A percentile compares a stretch with the other conserved stretches of the same genome.
phyloP scores from a whole-genome alignment of 495 filamentous ascomycete genomes.

The Hypoxylon trugodes region DNA sequence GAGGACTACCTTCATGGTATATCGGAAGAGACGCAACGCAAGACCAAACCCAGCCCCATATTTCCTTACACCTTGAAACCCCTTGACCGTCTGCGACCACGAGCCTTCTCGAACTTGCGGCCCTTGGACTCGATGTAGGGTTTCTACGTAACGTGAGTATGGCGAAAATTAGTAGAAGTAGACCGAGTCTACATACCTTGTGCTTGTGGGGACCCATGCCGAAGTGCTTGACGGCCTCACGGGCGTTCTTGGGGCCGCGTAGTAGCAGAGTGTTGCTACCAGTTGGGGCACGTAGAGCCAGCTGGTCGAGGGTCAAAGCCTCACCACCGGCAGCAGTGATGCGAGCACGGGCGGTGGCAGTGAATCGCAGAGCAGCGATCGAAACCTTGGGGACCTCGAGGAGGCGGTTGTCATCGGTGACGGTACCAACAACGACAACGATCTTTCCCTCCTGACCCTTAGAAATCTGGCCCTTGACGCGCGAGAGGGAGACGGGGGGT shows the following conservation, averaged over 20 bases:
- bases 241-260: slow-evolving; percentile 93
- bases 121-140: slow-evolving; percentile 98
- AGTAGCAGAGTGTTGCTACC: slow-evolving; percentile 94
- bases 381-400: slow-evolving; percentile 87
- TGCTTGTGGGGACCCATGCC: slow-evolving; percentile 95
- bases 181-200: slow-evolving; percentile 71
- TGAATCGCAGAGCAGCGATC: slow-evolving; percentile 94
- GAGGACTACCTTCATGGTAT: slow-evolving; percentile 39
- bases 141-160: slow-evolving; percentile 65
- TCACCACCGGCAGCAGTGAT: slow-evolving; percentile 94
- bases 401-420: slow-evolving; percentile 96
- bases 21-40: slow-evolving; percentile 44
- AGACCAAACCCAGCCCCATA: slow-evolving; percentile 41
- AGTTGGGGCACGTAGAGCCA: slow-evolving; percentile 90
- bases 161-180: no score
- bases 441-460: slow-evolving; percentile 81
- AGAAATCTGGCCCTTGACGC: slow-evolving; percentile 78
- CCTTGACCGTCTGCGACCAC: slow-evolving; percentile 93
- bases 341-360: slow-evolving; percentile 90
- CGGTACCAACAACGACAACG: slow-evolving; percentile 87
- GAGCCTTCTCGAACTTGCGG: slow-evolving; percentile 97
- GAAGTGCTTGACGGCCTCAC: slow-evolving; percentile 99
- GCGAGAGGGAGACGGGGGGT: slow-evolving; percentile 90
- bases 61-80: slow-evolving; percentile 96
- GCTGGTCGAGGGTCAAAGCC: slow-evolving; percentile 92